Evolutionary conservation across 2,329 filamentous ascomycete genomes (phyloP), one percentile per base, ranked within the genome.

Genomic region (Anisogramma anomala): DNA sequence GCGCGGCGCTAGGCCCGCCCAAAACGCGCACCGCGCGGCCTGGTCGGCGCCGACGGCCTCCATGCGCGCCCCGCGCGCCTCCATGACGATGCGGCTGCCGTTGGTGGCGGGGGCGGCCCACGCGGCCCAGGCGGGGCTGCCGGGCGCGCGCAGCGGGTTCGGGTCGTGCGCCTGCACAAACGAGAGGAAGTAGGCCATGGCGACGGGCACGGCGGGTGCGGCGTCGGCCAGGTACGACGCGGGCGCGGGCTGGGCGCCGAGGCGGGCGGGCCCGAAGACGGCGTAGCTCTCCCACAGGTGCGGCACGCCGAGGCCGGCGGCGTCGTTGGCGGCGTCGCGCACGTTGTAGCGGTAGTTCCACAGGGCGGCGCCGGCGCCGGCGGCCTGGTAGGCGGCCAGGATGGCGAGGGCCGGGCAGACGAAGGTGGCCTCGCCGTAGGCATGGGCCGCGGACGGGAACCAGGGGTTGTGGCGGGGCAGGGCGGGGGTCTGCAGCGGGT

Each of bases 301-400:
- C 20, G 63, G 65, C 3, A 70, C 66, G 15, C 70, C 70, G 3
- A 65, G 43, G 1, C 70, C 70, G 0, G 41, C 23, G 5, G 56
- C 57, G 0, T 49, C 38, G 48, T 61, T 57, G 13, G 52, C 45
- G 1, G 50, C 42, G 52, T 71, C 68, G 27, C 52, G 51, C 17
- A 73, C 66, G 54, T 71, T 64, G 59, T 66, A 73, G 28, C 63
- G 64, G 54, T 73, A 74, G 19, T 60, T 58, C 61, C 65, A 74
- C 13, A 61, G 49, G 9, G 13, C 10, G 8, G 11, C 23, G 31
- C 13, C 27, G 26, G 6, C 17, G 18, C 15, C 7, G 20, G 49
- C 43, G n/a, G 43, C 27, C 7, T 40, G 42, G 37, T 61, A 55
- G 22, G 56, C 55, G 41, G 59, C 50, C 37, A 69, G 58, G 41